Percentiles rank a stretch among this genome's conserved stretches.
phyloP scores from a whole-genome alignment of 2,329 filamentous ascomycete genomes.

The Fusarium irregulare region DNA sequence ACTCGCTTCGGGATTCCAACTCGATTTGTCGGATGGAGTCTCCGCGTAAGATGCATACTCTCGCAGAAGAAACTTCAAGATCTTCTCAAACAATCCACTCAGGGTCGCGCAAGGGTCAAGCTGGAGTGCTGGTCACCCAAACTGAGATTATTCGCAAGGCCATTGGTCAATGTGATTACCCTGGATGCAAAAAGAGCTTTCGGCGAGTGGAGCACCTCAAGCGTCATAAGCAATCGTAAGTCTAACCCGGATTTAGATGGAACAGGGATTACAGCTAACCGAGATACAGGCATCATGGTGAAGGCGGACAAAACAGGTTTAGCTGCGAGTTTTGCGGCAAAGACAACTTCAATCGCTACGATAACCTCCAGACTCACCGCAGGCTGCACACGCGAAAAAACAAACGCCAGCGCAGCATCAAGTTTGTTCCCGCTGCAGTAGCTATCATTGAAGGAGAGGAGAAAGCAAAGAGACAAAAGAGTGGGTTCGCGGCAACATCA shows the following conservation, averaged over 20 bases:
- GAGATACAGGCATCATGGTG: slow-evolving; percentile 48
- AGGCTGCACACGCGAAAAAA: slow-evolving; percentile 54
- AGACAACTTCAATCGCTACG: slow-evolving; percentile 54
- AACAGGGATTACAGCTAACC: neutral
- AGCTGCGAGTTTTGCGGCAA: slow-evolving; percentile 57
- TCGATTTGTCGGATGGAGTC: too few species aligned
- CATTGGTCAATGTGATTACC: slow-evolving; percentile 58
- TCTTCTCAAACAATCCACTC: too few species aligned
- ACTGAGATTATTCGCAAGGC: slow-evolving; percentile 51
- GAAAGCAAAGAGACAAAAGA: slow-evolving; percentile 50
- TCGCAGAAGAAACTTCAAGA: too few species aligned
- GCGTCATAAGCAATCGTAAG: slow-evolving; percentile 64
- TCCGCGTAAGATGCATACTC: too few species aligned
- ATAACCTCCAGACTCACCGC: slow-evolving; percentile 56
- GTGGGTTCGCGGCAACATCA: too few species aligned
- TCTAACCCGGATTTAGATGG: slow-evolving; percentile 10
- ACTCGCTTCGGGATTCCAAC: too few species aligned
- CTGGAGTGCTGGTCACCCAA: neutral
- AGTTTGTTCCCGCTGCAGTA: slow-evolving; percentile 53
- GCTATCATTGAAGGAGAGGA: slow-evolving; percentile 53
- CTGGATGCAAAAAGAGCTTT: slow-evolving; percentile 60
- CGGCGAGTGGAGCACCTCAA: slow-evolving; percentile 66
- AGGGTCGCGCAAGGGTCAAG: too few species aligned
- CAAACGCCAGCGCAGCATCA: slow-evolving; percentile 52
- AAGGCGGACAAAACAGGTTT: slow-evolving; percentile 53